These are phyloP conservation scores for Rhamnella rubrinervis DNA, from an alignment of 331 rosid genomes.

Conservation along the genomic window DNA sequence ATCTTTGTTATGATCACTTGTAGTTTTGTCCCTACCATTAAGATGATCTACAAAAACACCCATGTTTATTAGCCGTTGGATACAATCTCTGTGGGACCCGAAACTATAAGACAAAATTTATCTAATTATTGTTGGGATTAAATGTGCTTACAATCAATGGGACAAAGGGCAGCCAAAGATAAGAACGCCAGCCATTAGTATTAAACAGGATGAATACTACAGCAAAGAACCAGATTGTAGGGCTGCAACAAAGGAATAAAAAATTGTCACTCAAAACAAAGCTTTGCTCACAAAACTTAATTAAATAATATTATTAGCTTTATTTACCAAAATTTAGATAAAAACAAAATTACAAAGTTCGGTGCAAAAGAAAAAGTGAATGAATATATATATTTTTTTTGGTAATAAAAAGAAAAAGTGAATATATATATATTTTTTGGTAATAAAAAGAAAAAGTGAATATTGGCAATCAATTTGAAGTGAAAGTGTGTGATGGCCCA, in stretches of 20 bases:
- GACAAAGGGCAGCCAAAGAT: conserved; percentile 33
- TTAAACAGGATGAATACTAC: conserved; percentile 26
- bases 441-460: neutral
- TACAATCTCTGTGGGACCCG: neutral
- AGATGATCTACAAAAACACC: conserved; percentile 19
- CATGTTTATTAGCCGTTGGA: neutral
- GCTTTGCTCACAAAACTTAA: no score
- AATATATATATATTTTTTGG: no score
- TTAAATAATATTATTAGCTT: neutral
- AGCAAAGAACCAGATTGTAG: conserved; percentile 27
- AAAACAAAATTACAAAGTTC: neutral
- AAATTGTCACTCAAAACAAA: neutral
- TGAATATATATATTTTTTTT: no score
- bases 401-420: no score
- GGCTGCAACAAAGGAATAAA: conserved; percentile 19
- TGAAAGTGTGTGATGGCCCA: neutral
- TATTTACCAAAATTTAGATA: neutral
- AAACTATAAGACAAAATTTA: neutral
- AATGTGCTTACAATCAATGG: conserved; percentile 27
- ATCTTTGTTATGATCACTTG: conserved; percentile 35
- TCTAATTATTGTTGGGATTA: neutral
- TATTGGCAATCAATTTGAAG: neutral
- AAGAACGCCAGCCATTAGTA: conserved; percentile 25
- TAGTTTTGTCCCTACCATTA: conserved; percentile 38
- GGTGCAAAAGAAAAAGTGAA: neutral